These are phyloP conservation scores for Mortierella sp. DNA, from an alignment of 371 early-diverging fungal genomes.

Conservation along the genomic window DNA sequence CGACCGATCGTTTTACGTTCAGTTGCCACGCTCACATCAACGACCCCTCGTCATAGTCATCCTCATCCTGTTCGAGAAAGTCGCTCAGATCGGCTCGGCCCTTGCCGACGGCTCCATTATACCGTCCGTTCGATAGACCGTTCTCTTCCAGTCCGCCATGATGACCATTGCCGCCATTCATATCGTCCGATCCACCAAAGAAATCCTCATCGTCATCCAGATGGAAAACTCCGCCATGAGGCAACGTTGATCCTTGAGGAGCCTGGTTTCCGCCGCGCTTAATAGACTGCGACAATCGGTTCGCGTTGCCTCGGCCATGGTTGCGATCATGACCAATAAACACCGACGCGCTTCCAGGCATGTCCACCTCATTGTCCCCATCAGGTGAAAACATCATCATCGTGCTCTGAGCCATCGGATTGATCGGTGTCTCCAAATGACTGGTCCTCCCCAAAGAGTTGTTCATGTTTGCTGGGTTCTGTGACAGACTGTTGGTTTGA, in stretches of 20 bases:
- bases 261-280: slow-evolving; percentile 6
- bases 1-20: background rate
- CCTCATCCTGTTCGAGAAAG: slow-evolving; percentile 28
- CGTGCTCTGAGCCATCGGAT: slow-evolving; percentile 48
- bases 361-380: slow-evolving; percentile 74
- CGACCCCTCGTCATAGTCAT: slow-evolving; percentile 37
- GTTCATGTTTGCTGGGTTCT: background rate
- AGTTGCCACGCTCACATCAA: slow-evolving; percentile 14
- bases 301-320: background rate
- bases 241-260: slow-evolving; percentile 26
- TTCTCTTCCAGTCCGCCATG: background rate
- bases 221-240: slow-evolving; percentile 50
- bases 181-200: background rate
- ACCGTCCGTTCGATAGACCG: slow-evolving; percentile 20
- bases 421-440: background rate
- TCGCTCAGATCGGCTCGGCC: slow-evolving; percentile 17
- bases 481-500: background rate
- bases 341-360: slow-evolving; percentile 54
- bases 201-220: slow-evolving; percentile 41
- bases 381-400: slow-evolving; percentile 70
- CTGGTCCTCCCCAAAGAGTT: background rate
- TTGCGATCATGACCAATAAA: slow-evolving; percentile 24
- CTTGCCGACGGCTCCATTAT: slow-evolving; percentile 9
- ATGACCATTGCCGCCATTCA: background rate
- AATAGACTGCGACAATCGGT: background rate